phyloP scores from a whole-genome alignment of 192 early-diverging fungal species.

The Rhizoclosmatium globosum region DNA sequence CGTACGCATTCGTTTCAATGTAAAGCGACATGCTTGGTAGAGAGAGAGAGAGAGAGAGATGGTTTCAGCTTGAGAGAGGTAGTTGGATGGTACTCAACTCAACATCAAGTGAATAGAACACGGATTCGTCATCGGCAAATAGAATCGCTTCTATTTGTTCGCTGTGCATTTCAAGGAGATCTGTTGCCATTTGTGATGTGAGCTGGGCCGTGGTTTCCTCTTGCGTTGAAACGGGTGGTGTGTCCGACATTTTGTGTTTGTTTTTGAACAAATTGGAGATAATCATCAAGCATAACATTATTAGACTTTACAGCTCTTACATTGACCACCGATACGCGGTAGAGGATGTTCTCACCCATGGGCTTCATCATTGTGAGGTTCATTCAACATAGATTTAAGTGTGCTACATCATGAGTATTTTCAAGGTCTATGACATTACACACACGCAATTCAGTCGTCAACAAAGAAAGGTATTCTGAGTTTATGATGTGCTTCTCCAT shows the following conservation, averaged over 20 bases:
- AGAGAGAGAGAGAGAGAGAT: constrained; percentile 11
- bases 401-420: no score
- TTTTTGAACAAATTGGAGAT: no score
- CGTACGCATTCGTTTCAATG: constrained; percentile 31
- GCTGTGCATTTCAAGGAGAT: constrained; percentile 21
- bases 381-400: no score
- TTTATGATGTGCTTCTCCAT: no score
- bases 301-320: no score
- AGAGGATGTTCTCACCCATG: no score
- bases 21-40: constrained; percentile 35
- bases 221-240: neutral
- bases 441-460: no score
- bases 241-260: neutral
- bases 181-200: constrained; percentile 25
- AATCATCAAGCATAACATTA: no score
- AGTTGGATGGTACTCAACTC: constrained; percentile 26
- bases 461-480: no score
- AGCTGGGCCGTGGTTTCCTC: constrained; percentile 1
- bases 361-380: no score
- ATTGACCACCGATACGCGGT: no score
- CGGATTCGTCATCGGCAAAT: constrained; percentile 23
- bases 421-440: no score
- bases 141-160: constrained; percentile 33
- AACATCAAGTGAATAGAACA: constrained; percentile 45
- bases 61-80: neutral